phyloP scores from a whole-genome alignment of 805 yeast species.

The Saccharomycopsis fodiens region DNA sequence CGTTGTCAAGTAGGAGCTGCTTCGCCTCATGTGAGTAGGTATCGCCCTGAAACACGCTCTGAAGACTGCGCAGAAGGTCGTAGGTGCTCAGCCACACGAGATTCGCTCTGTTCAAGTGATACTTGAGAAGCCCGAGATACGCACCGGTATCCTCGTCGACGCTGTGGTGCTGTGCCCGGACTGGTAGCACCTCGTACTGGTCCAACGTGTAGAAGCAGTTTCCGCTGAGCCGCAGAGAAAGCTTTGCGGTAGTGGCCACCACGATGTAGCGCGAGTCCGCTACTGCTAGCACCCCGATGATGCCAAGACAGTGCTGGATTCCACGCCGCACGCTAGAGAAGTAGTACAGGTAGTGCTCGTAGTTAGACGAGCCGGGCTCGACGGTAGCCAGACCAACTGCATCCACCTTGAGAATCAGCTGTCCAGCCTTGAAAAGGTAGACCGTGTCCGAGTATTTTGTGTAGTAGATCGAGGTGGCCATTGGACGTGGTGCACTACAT shows the following conservation, averaged over 20 bases:
- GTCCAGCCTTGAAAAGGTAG: constrained; percentile 11
- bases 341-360: constrained; percentile 15
- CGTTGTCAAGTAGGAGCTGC: constrained; percentile 25
- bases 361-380: neutral
- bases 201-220: constrained; percentile 11
- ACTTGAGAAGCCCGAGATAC: constrained; percentile 41
- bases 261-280: constrained; percentile 8
- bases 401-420: constrained; percentile 14
- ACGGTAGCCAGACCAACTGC: constrained; percentile 10
- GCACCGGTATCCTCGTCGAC: constrained; percentile 11
- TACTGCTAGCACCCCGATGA: constrained; percentile 15
- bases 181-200: constrained; percentile 15
- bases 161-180: neutral
- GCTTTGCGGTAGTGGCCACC: constrained; percentile 2
- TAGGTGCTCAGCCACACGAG: constrained; percentile 61
- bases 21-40: neutral
- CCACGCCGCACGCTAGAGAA: constrained; percentile 10
- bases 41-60: constrained; percentile 24
- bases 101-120: constrained; percentile 63
- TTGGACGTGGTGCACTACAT: neutral
- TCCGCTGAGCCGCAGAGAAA: constrained; percentile 3
- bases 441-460: constrained; percentile 17
- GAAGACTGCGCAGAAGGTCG: constrained; percentile 78
- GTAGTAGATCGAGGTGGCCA: constrained; percentile 14
- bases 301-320: constrained; percentile 17